These are phyloP conservation scores for Ampelocalamus luodianensis DNA, from an alignment of 176 grass and related monocot genomes.

Conservation along the genomic window DNA sequence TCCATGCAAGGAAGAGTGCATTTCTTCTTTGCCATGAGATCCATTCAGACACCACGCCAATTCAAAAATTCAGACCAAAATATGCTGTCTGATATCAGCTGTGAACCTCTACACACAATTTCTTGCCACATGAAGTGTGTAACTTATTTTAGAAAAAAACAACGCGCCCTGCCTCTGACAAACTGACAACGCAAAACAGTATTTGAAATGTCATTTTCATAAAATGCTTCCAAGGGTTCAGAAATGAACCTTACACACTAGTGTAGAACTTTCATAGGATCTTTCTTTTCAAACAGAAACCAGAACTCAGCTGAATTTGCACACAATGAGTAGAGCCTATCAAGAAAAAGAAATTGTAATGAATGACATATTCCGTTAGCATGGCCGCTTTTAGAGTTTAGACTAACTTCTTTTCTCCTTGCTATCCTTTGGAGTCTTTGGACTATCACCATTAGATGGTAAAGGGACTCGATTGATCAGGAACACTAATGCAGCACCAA, in stretches of 20 bases:
- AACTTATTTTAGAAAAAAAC: too few relatives aligned
- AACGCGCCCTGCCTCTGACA: too few relatives aligned
- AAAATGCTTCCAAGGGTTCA: constrained; percentile 15
- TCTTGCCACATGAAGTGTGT: background rate
- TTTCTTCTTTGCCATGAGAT: background rate
- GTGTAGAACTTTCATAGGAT: background rate
- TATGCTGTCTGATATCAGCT: background rate
- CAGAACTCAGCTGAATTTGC: background rate
- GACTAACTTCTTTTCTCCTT: constrained; percentile 67
- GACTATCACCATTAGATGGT: constrained; percentile 47
- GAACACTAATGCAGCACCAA: constrained; percentile 82
- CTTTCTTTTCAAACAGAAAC: constrained; percentile 33
- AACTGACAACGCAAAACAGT: background rate
- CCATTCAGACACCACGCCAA: background rate
- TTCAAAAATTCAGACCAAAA: background rate
- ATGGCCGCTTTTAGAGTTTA: background rate
- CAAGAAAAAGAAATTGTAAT: constrained; percentile 22
- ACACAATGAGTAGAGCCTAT: background rate
- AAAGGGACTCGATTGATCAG: constrained; percentile 66
- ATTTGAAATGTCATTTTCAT: background rate
- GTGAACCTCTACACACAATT: background rate
- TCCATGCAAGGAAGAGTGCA: background rate
- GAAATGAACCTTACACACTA: constrained; percentile 11
- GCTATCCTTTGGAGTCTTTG: constrained; percentile 43
- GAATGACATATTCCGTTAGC: constrained; percentile 36